These are phyloP conservation scores for Eragrostis curvula DNA, from an alignment of 176 grass and related monocot species.

Conservation along the genomic window DNA sequence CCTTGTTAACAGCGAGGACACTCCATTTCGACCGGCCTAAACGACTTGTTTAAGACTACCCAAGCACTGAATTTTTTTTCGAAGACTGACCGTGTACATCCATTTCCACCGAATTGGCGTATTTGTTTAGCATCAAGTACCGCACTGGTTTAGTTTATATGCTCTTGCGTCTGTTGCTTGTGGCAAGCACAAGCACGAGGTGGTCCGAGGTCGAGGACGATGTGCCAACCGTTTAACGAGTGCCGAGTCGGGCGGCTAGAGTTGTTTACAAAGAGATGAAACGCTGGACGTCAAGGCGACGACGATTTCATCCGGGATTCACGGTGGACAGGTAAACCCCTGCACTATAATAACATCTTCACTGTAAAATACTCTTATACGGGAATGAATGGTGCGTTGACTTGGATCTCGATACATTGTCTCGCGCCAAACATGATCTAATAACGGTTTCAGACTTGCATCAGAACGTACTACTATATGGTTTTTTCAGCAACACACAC, in stretches of 20 bases:
- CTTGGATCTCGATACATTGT: neutral
- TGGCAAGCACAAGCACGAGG: neutral
- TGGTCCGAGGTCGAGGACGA: neutral
- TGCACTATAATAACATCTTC: neutral
- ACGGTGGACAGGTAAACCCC: neutral
- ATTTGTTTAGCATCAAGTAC: constrained; percentile 18
- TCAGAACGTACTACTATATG: neutral
- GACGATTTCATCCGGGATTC: neutral
- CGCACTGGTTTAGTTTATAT: neutral
- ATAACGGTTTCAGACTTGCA: constrained; percentile 8
- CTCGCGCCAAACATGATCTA: too few relatives aligned
- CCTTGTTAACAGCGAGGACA: neutral
- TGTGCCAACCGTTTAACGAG: neutral
- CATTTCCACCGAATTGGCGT: neutral
- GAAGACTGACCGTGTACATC: neutral
- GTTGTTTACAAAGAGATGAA: neutral
- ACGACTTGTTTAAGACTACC: constrained; percentile 17
- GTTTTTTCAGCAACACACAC: neutral
- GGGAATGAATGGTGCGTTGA: neutral
- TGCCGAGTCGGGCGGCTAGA: neutral
- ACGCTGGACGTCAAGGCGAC: neutral
- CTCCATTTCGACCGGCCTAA: neutral
- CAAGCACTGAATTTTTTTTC: neutral
- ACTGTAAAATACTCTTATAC: neutral
- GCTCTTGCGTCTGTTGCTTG: neutral